phyloP scores from a whole-genome alignment of 2,329 filamentous ascomycete genomes.

The Fusarium sacchari region DNA sequence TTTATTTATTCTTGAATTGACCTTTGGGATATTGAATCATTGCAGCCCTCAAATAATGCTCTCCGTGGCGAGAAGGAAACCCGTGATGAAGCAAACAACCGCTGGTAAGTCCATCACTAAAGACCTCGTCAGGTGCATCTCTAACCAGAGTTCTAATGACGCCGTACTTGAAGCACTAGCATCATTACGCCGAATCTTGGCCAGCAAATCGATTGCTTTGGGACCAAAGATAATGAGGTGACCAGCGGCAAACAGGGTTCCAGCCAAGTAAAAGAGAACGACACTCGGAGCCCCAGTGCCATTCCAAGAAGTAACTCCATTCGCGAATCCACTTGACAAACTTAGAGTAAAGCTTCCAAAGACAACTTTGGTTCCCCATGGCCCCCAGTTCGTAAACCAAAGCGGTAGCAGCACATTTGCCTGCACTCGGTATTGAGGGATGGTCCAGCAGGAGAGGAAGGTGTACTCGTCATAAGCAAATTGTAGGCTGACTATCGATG shows the following conservation, averaged over 20 bases:
- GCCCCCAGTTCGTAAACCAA: not conserved
- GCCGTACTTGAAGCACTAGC: not conserved
- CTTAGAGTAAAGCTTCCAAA: not conserved
- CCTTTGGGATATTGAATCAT: accelerated
- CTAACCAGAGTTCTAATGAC: not conserved
- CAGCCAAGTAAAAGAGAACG: not conserved
- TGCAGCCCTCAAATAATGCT: accelerated
- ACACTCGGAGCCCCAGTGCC: not conserved
- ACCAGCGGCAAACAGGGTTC: not conserved
- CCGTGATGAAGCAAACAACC: not conserved
- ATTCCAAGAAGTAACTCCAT: not conserved
- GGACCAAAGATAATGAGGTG: not conserved
- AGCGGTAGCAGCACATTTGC: not conserved
- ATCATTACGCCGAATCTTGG: not conserved
- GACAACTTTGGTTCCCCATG: not conserved
- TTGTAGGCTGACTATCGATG: not conserved
- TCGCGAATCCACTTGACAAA: not conserved
- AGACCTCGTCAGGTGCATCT: not conserved
- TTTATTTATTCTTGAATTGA: accelerated
- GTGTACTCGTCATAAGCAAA: not conserved
- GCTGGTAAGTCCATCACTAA: not conserved
- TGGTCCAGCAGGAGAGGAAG: not conserved
- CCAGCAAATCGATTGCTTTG: not conserved
- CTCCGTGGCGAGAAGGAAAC: not conserved
- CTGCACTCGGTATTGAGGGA: not conserved